These are phyloP conservation scores for Limtongozyma cylindracea DNA, from an alignment of 805 yeast genomes.

Conservation along the genomic window DNA sequence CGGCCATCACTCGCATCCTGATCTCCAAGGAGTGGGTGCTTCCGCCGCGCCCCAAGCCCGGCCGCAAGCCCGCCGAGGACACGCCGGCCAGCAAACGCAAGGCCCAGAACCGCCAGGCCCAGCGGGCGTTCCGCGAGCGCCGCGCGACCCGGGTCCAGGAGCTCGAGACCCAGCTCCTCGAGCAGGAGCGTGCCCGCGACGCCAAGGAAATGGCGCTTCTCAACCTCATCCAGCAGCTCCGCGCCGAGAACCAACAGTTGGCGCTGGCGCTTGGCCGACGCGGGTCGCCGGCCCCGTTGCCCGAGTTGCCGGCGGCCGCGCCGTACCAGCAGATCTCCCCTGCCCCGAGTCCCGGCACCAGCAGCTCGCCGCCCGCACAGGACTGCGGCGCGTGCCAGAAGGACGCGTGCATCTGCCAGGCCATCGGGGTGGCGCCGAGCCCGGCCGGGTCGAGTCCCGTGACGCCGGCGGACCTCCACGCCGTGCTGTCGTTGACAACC, in stretches of 20 bases:
- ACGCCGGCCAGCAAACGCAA: slow-evolving; percentile 69
- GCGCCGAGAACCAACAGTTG: slow-evolving; percentile 14
- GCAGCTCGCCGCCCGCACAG: slow-evolving; percentile 5
- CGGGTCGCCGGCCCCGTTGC: slow-evolving; percentile 3
- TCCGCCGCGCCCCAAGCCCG: slow-evolving; percentile 40
- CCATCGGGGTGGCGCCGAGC: slow-evolving; percentile 14
- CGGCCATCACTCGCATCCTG: slow-evolving; percentile 17
- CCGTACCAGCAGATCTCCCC: slow-evolving; percentile 25
- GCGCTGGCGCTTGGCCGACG: slow-evolving; percentile 1
- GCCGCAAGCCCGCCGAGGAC: slow-evolving; percentile 38
- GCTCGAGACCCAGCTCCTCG: slow-evolving; percentile 42
- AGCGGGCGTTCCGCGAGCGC: slow-evolving; percentile 73
- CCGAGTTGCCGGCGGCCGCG: slow-evolving; percentile 7
- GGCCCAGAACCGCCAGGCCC: slow-evolving; percentile 89
- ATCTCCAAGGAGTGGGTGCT: slow-evolving; percentile 34
- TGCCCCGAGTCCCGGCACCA: slow-evolving; percentile 20
- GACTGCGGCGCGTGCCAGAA: slow-evolving; percentile 45
- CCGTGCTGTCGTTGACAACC: slow-evolving; percentile 11
- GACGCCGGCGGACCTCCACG: too few species aligned
- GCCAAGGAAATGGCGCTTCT: slow-evolving; percentile 26
- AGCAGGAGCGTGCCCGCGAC: slow-evolving; percentile 41
- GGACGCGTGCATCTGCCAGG: slow-evolving; percentile 44
- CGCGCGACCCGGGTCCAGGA: slow-evolving; percentile 64
- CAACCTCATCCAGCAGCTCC: slow-evolving; percentile 22
- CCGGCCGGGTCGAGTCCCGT: too few species aligned